phyloP scores from a whole-genome alignment of 805 yeast genomes.

The Tetrapisispora arboricola region DNA sequence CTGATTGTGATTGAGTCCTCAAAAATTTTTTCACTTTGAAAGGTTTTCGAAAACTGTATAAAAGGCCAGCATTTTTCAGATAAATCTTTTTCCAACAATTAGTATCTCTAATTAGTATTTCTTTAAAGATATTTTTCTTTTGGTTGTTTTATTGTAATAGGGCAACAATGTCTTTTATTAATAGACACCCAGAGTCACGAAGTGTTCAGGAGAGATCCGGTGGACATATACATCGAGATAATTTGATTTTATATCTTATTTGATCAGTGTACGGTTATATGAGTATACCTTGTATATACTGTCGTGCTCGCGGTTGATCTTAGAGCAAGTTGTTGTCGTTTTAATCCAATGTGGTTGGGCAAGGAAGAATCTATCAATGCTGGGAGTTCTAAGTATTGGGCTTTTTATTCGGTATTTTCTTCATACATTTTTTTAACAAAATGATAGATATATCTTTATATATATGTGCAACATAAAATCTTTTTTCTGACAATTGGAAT shows the following conservation, averaged over 20 bases:
- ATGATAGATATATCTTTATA: background rate
- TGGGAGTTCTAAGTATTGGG: slow-evolving; percentile 20
- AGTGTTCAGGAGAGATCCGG: slow-evolving; percentile 23
- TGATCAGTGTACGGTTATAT: slow-evolving; percentile 4
- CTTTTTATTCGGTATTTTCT: slow-evolving; percentile 19
- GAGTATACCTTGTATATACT: slow-evolving; percentile 10
- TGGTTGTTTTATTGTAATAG: slow-evolving; percentile 5
- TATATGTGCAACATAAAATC: too few species aligned
- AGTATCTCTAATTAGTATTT: background rate
- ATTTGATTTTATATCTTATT: background rate
- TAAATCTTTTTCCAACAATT: too few species aligned
- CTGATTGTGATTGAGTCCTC: too few species aligned
- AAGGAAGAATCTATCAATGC: slow-evolving; percentile 15
- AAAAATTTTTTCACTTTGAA: too few species aligned
- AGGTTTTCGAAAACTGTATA: too few species aligned
- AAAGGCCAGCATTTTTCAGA: too few species aligned
- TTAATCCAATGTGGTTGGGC: slow-evolving; percentile 3
- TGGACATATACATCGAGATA: slow-evolving; percentile 22
- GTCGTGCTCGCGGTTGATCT: slow-evolving; percentile 94
- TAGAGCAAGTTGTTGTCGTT: slow-evolving; percentile 38
- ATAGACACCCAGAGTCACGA: slow-evolving; percentile 74
- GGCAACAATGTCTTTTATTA: slow-evolving; percentile 34
- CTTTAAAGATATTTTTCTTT: background rate
- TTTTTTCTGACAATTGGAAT: too few species aligned
- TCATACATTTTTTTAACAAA: slow-evolving; percentile 6